Base-by-base conservation (phyloP, 352 stramenopile species). In the Phytophthora macrochlamydospora region DNA sequence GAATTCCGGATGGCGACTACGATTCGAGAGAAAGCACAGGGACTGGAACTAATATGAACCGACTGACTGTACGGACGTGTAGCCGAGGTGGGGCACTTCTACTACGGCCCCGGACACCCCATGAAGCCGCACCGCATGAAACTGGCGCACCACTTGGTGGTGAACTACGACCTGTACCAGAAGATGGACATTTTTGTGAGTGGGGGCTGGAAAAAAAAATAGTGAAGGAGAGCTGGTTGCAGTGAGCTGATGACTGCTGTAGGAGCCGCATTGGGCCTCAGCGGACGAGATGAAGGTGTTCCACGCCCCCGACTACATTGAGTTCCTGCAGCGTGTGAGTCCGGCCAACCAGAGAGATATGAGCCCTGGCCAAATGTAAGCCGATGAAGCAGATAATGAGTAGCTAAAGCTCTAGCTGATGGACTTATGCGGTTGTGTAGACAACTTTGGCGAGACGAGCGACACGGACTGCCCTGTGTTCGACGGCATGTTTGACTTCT, bases 401-500 rank as follows among this genome's bases (percentile, higher is more conserved):
- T 12, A 46, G 1, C 11, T 53, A 18, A 29, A 31, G 24, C 7
- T 24, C 18, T 24, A 24, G 18, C 18, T 24, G 29, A 8, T 12
- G 18, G 6, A 31, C 55, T 18, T 11, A n/a, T n/a, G 40, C 49
- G 51, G 43, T 1, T 12, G 31, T 44, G 7, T 57, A 95, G 98
- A 98, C 74, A 98, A 98, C 73, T 86, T 98, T 18, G 97, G 97
- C 8, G 97, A 99, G 66, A 94, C 91, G 28, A 71, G 64, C 51
- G 64, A 71, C 37, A 98, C 94, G 6, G 98, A 99, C 78, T 99
- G 97, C 76, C 98, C 98, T 5, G 92, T 99, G 5, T 99, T 99
- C 73, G 97, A 99, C 75, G 97, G 97, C 28, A 81, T 99, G 12
- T 99, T 98, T 68, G 94, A 99, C 65, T 99, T 99, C 70, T 99